A percentile compares a stretch with the other conserved stretches of the same genome.
Conservation (phyloP, 2,329 filamentous ascomycete species). For the Sporothrix luriei region DNA sequence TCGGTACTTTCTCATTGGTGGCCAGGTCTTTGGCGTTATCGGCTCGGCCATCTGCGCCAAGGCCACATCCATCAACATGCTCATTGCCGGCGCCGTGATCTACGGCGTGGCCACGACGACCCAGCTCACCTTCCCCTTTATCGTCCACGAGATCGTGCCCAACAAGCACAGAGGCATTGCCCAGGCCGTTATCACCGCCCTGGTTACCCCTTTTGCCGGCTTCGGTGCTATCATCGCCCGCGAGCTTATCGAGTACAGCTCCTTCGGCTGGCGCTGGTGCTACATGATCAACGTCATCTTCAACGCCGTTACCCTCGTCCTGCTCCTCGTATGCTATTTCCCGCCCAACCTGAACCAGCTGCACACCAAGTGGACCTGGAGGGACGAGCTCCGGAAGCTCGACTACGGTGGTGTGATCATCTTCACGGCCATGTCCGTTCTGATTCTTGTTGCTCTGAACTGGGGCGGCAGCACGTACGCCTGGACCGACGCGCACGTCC, state of each 20-base stretch:
- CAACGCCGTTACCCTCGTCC: slow-evolving; percentile 42
- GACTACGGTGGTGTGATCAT: slow-evolving; percentile 51
- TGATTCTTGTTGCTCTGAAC: slow-evolving; percentile 52
- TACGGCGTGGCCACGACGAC: slow-evolving; percentile 45
- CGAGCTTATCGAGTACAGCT: slow-evolving; percentile 43
- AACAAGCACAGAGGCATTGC: slow-evolving; percentile 46
- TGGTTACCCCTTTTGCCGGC: slow-evolving; percentile 39
- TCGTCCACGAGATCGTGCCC: slow-evolving; percentile 48
- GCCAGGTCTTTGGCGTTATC: slow-evolving; percentile 44
- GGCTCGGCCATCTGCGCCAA: slow-evolving; percentile 44
- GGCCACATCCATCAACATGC: slow-evolving; percentile 43
- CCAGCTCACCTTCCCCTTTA: slow-evolving; percentile 46
- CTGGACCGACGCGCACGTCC: slow-evolving; percentile 46
- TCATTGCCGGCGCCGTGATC: slow-evolving; percentile 45
- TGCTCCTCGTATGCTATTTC: slow-evolving; percentile 47
- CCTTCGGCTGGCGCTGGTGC: slow-evolving; percentile 47
- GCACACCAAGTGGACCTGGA: slow-evolving; percentile 44
- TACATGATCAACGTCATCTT: slow-evolving; percentile 49
- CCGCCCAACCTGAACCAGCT: slow-evolving; percentile 46
- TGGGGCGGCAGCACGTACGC: slow-evolving; percentile 50
- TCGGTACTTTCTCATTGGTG: slow-evolving; percentile 48
- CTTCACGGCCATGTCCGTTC: slow-evolving; percentile 49
- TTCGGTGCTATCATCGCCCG: slow-evolving; percentile 43
- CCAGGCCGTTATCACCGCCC: slow-evolving; percentile 41
- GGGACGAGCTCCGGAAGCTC: slow-evolving; percentile 43